phyloP scores from a whole-genome alignment of 768 basidiomycete species.

The Suillus subluteus region DNA sequence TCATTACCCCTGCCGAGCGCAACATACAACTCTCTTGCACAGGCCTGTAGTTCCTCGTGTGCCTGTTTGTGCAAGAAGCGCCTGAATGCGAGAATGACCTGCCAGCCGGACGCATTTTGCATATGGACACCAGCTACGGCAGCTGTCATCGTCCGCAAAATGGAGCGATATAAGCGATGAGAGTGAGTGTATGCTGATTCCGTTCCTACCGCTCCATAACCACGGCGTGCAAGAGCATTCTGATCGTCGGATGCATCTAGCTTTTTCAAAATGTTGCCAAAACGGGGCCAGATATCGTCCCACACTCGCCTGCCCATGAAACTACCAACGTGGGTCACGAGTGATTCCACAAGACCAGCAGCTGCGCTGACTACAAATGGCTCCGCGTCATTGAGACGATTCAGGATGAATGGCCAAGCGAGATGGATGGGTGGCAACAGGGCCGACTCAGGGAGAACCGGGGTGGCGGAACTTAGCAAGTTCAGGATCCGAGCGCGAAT shows the following conservation, averaged over 20 bases:
- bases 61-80: constrained; percentile 70
- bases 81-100: constrained; percentile 74
- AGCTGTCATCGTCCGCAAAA: constrained; percentile 73
- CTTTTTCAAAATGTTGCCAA: constrained; percentile 58
- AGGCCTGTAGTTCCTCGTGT: constrained; percentile 75
- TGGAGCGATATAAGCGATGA: constrained; percentile 77
- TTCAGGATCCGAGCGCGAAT: constrained; percentile 84
- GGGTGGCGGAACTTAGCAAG: constrained; percentile 73
- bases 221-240: constrained; percentile 68
- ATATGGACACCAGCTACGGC: constrained; percentile 68
- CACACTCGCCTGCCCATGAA: constrained; percentile 87
- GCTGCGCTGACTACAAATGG: constrained; percentile 82
- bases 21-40: constrained; percentile 66
- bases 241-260: constrained; percentile 66
- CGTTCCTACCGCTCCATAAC: constrained; percentile 53
- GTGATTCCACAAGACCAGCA: constrained; percentile 68
- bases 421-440: constrained; percentile 85
- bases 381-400: constrained; percentile 74
- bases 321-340: constrained; percentile 72
- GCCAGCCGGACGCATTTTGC: constrained; percentile 78
- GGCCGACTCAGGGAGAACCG: constrained; percentile 70
- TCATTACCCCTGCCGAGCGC: constrained; percentile 63
- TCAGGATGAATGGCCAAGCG: constrained; percentile 94
- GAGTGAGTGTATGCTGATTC: constrained; percentile 80
- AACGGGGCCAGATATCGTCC: constrained; percentile 93